Conservation (phyloP, 305 asterid species). For the Fraxinus dipetala region DNA sequence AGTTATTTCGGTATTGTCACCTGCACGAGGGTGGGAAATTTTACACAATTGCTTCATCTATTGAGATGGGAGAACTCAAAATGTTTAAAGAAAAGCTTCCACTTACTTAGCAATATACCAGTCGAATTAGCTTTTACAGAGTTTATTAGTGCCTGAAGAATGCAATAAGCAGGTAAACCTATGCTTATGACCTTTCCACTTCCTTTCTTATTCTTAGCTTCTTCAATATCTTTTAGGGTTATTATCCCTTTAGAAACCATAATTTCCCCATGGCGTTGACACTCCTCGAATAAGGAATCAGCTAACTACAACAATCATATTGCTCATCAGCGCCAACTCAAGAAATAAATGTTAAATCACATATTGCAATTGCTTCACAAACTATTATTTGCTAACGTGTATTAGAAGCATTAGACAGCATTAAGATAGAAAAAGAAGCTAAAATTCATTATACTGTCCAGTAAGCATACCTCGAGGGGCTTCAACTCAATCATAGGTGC, state of each 20-base stretch:
- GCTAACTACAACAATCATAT: slow-evolving; percentile 43
- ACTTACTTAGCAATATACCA: slow-evolving; percentile 70
- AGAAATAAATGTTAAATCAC: neutral
- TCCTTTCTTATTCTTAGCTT: slow-evolving; percentile 60
- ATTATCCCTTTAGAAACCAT: slow-evolving; percentile 67
- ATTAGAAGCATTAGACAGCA: neutral
- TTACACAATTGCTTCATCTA: slow-evolving; percentile 8
- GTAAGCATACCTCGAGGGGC: slow-evolving; percentile 62
- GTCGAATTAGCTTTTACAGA: slow-evolving; percentile 63
- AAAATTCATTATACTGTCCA: neutral
- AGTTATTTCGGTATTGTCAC: slow-evolving; percentile 67
- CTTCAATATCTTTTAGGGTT: slow-evolving; percentile 68
- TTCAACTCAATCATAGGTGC: slow-evolving; percentile 73
- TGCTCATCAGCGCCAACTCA: slow-evolving; percentile 10
- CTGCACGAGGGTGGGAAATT: slow-evolving; percentile 34
- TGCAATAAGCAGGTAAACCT: slow-evolving; percentile 83
- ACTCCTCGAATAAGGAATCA: slow-evolving; percentile 59
- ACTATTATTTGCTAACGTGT: neutral
- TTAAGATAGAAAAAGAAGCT: neutral
- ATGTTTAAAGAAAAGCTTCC: neutral
- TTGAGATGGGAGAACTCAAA: neutral
- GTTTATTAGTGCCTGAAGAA: slow-evolving; percentile 62
- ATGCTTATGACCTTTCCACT: slow-evolving; percentile 44
- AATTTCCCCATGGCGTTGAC: slow-evolving; percentile 57
- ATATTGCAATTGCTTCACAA: neutral